Evolutionary conservation across 164 flowering plant species (phyloP).

Genomic region (Magnolia kwangsiensis): DNA sequence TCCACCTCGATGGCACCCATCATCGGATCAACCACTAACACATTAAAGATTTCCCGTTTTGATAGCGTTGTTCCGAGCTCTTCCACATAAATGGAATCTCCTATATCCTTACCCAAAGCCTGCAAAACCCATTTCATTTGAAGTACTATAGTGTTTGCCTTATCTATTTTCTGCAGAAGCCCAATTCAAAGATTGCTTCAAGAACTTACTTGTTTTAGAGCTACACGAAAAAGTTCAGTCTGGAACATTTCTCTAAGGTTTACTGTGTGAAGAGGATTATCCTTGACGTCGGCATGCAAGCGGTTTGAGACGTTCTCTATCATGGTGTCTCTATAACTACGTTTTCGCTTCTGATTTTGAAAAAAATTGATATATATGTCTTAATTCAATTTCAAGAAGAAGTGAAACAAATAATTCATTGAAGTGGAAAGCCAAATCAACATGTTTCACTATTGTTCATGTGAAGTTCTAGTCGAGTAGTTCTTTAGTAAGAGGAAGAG

Average conservation of each 20-base stretch:
- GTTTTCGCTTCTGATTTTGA: constrained; percentile 54
- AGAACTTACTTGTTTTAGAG: constrained; percentile 69
- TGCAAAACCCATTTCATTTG: constrained; percentile 19
- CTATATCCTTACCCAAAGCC: constrained; percentile 75
- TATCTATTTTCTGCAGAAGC: neutral
- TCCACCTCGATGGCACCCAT: constrained; percentile 90
- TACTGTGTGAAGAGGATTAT: constrained; percentile 40
- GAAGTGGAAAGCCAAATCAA: no score
- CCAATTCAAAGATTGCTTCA: neutral
- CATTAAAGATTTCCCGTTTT: constrained; percentile 52
- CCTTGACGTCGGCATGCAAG: constrained; percentile 37
- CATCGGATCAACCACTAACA: constrained; percentile 69
- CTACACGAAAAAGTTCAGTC: constrained; percentile 66
- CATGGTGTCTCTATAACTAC: constrained; percentile 59
- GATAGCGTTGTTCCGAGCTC: constrained; percentile 60
- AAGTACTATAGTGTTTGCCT: neutral
- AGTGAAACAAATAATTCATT: neutral
- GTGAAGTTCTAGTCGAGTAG: neutral
- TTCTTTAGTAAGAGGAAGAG: neutral
- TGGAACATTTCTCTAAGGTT: constrained; percentile 56
- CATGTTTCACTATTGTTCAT: neutral
- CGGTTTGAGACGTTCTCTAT: constrained; percentile 38
- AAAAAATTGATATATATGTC: neutral
- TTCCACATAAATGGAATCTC: constrained; percentile 55
- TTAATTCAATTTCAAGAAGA: neutral